A percentile compares a stretch with the other conserved stretches of the same genome.
Evolutionary conservation across 2,329 filamentous ascomycete species (phyloP).

Genomic region (Raffaelea ambrosiae): DNA sequence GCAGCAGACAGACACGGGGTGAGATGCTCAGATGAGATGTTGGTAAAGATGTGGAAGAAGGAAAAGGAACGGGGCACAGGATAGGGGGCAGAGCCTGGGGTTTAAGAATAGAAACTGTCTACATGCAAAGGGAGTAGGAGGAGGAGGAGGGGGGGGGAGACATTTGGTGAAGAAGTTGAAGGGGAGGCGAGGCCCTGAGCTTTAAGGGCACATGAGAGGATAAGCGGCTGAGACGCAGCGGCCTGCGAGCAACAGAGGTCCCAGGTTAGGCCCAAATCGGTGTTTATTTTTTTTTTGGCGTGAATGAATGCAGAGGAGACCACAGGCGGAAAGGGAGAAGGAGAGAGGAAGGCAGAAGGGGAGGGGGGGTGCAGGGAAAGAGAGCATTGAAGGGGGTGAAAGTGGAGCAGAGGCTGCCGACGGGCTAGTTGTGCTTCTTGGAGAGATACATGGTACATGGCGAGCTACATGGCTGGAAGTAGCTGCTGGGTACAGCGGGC

Average conservation of each 20-base stretch:
- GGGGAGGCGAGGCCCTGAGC: neutral
- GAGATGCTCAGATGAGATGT: neutral
- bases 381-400: too few species aligned
- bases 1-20: neutral
- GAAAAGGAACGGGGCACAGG: neutral
- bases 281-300: too few species aligned
- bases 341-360: neutral
- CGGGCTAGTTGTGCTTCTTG: neutral
- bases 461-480: too few species aligned
- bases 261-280: neutral
- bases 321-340: neutral
- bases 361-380: neutral
- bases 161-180: neutral
- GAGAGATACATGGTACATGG: too few species aligned
- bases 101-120: neutral
- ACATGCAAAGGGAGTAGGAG: neutral
- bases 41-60: neutral
- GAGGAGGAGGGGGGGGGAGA: neutral
- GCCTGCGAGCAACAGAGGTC: neutral
- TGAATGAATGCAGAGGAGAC: neutral
- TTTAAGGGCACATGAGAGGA: neutral
- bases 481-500: too few species aligned
- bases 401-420: neutral
- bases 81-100: neutral
- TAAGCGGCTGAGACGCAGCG: neutral